Percentiles rank a stretch among this genome's conserved stretches.
phyloP scores from a whole-genome alignment of 805 yeast species.

The Candida boidinii region DNA sequence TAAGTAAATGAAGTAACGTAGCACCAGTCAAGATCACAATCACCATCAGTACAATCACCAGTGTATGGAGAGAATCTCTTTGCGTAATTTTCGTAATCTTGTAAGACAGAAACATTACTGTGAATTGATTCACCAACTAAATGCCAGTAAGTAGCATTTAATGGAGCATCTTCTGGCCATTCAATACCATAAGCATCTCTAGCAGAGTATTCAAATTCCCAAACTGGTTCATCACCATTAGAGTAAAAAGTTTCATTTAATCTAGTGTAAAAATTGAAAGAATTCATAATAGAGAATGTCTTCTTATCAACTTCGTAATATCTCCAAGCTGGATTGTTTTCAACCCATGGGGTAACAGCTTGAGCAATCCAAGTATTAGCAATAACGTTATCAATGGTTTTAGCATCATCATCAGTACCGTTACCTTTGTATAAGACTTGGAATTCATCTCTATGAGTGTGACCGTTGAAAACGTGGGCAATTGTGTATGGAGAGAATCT shows the following conservation, averaged over 20 bases:
- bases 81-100: conserved; percentile 37
- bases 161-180: conserved; percentile 54
- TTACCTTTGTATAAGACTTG: conserved; percentile 42
- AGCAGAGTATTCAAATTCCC: conserved; percentile 60
- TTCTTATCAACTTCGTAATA: conserved; percentile 58
- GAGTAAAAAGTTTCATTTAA: conserved; percentile 48
- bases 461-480: conserved; percentile 65
- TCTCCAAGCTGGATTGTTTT: conserved; percentile 65
- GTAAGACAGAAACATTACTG: conserved; percentile 34
- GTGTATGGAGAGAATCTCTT: conserved; percentile 48
- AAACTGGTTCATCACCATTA: conserved; percentile 47
- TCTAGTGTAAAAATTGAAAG: conserved; percentile 49
- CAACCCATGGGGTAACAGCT: conserved; percentile 52
- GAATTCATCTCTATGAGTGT: conserved; percentile 65
- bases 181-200: conserved; percentile 46
- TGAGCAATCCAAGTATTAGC: conserved; percentile 59
- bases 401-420: conserved; percentile 21
- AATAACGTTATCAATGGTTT: conserved; percentile 35
- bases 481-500: conserved; percentile 63
- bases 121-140: conserved; percentile 38
- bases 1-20: conserved; percentile 27
- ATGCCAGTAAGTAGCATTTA: conserved; percentile 67
- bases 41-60: conserved; percentile 44
- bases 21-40: conserved; percentile 37
- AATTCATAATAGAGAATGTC: conserved; percentile 53